These are phyloP conservation scores for Podaxis sp. DNA, from an alignment of 768 basidiomycete species.

Conservation along the genomic window DNA sequence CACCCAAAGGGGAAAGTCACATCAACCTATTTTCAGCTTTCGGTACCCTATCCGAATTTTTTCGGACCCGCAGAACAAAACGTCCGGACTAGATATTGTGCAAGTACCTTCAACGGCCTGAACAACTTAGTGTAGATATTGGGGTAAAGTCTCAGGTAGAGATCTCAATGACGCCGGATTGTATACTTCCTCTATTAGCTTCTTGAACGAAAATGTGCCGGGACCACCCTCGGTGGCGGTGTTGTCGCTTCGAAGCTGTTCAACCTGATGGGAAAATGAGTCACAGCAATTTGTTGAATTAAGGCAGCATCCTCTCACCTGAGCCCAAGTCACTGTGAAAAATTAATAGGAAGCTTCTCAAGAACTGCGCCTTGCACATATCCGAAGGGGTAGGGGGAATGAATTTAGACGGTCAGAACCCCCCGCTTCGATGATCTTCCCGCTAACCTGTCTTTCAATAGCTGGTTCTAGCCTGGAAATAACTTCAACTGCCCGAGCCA, in stretches of 20 bases:
- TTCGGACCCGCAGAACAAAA: neutral
- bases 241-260: conserved; percentile 63
- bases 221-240: conserved; percentile 35
- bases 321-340: conserved; percentile 70
- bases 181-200: conserved; percentile 36
- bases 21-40: neutral
- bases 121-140: conserved; percentile 35
- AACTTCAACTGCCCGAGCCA: conserved; percentile 61
- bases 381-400: conserved; percentile 61
- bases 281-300: conserved; percentile 1
- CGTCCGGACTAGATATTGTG: neutral
- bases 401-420: conserved; percentile 40
- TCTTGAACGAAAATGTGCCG: conserved; percentile 32
- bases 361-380: conserved; percentile 60
- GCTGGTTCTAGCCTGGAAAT: conserved; percentile 44
- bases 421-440: conserved; percentile 46
- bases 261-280: conserved; percentile 38
- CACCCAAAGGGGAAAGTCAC: neutral
- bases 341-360: conserved; percentile 62
- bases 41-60: neutral
- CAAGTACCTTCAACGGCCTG: neutral
- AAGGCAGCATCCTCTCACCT: conserved; percentile 38
- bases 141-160: conserved; percentile 53
- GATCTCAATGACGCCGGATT: conserved; percentile 36
- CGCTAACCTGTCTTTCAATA: conserved; percentile 44